phyloP scores from a whole-genome alignment of 805 yeast species.

The Pichia eremophila region DNA sequence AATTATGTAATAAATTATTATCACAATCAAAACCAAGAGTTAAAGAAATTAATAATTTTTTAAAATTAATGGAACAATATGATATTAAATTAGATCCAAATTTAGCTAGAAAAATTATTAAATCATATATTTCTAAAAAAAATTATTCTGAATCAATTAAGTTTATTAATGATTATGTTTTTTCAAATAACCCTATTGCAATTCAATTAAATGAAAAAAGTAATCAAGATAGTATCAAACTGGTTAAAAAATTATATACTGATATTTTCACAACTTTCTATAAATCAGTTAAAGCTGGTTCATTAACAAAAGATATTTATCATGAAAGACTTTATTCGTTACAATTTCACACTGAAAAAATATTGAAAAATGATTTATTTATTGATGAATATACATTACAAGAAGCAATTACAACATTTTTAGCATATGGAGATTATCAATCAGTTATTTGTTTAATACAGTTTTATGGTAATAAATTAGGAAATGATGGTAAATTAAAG shows the following conservation, averaged over 20 bases:
- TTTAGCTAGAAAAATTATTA: constrained; percentile 30
- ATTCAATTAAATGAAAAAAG: neutral
- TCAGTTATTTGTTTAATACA: constrained; percentile 19
- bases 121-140: constrained; percentile 22
- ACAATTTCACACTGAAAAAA: constrained; percentile 9
- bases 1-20: constrained; percentile 29
- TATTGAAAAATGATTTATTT: constrained; percentile 8
- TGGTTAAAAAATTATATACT: constrained; percentile 5
- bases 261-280: constrained; percentile 6
- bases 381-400: constrained; percentile 4
- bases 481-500: constrained; percentile 5
- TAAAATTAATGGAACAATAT: constrained; percentile 24
- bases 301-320: constrained; percentile 3
- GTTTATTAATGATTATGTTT: constrained; percentile 24
- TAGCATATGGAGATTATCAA: constrained; percentile 19
- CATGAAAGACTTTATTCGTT: constrained; percentile 10
- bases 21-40: constrained; percentile 21
- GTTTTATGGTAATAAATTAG: constrained; percentile 13
- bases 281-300: constrained; percentile 6
- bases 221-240: neutral
- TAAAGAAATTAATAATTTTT: constrained; percentile 21
- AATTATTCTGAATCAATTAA: constrained; percentile 24
- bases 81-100: constrained; percentile 27
- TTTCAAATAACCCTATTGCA: constrained; percentile 9
- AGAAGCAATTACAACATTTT: constrained; percentile 13